These are phyloP conservation scores for Fusarium agapanthi DNA, from an alignment of 2,329 filamentous ascomycete species.

Conservation along the genomic window DNA sequence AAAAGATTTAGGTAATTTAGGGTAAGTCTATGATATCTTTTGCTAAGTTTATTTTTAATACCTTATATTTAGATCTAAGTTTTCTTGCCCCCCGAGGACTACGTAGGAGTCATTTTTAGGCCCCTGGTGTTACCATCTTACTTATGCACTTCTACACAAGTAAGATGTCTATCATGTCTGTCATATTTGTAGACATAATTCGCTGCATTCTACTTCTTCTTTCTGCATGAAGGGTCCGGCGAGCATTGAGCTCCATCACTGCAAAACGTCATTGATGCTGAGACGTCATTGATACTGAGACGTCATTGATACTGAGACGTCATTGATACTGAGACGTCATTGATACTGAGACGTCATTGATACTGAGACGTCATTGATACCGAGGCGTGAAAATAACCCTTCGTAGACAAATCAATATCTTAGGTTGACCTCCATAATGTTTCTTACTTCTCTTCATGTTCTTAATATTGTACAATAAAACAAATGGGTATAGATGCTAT, in stretches of 20 bases:
- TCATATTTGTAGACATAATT: not conserved
- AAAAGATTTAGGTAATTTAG: too few species aligned
- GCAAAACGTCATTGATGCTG: not conserved
- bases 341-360: too few species aligned
- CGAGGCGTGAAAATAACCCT: not conserved
- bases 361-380: not conserved
- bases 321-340: not conserved
- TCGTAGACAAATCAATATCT: not conserved
- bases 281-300: not conserved
- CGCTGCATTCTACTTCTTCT: not conserved
- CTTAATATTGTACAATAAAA: constrained; percentile 18
- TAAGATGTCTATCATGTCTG: not conserved
- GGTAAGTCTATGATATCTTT: too few species aligned
- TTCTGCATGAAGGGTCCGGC: not conserved
- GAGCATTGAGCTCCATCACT: not conserved
- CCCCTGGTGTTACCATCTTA: not conserved
- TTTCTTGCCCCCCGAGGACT: not conserved
- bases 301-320: not conserved
- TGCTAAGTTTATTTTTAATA: too few species aligned
- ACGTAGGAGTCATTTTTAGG: not conserved
- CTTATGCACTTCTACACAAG: not conserved
- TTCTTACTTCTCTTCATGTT: constrained; percentile 5
- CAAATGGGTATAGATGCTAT: constrained; percentile 38
- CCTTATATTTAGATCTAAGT: too few species aligned
- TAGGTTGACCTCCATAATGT: not conserved